Conservation (phyloP, 2,329 filamentous ascomycete species). For the Claviceps maximensis region DNA sequence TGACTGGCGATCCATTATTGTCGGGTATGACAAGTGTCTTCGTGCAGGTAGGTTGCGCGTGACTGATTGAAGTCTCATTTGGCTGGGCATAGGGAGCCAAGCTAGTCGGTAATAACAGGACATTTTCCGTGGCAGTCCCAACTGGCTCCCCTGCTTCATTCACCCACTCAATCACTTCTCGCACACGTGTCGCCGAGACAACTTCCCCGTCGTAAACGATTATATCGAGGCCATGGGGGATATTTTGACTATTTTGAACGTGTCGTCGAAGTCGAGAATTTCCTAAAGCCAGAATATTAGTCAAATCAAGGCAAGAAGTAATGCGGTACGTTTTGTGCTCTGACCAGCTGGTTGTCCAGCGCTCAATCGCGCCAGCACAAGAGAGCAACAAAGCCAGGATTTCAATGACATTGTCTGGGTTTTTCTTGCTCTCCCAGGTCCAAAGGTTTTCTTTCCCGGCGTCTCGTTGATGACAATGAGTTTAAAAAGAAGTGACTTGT, state of each 20-base stretch:
- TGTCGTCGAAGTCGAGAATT: background rate
- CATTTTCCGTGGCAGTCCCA: slow-evolving; percentile 27
- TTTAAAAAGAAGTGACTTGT: background rate
- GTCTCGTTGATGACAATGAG: background rate
- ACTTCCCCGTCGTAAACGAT: slow-evolving; percentile 24
- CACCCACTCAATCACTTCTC: slow-evolving; percentile 45
- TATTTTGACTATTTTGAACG: background rate
- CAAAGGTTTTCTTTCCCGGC: background rate
- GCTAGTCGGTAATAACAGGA: slow-evolving; percentile 12
- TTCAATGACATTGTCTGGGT: background rate
- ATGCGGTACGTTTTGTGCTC: background rate
- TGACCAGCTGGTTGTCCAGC: background rate
- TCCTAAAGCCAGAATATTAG: background rate
- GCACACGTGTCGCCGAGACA: slow-evolving; percentile 26
- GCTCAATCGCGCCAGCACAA: background rate
- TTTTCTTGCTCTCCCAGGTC: background rate
- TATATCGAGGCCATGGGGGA: slow-evolving; percentile 9
- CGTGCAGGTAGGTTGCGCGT: slow-evolving; percentile 1
- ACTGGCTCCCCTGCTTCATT: slow-evolving; percentile 41
- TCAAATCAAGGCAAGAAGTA: background rate
- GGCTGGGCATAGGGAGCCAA: slow-evolving; percentile 2
- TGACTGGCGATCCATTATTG: background rate
- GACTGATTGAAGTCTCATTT: background rate
- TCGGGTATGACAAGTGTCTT: slow-evolving; percentile 1
- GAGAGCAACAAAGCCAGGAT: background rate